Conservation (phyloP, 495 filamentous ascomycete genomes). For the Lophiotrema nucula region DNA sequence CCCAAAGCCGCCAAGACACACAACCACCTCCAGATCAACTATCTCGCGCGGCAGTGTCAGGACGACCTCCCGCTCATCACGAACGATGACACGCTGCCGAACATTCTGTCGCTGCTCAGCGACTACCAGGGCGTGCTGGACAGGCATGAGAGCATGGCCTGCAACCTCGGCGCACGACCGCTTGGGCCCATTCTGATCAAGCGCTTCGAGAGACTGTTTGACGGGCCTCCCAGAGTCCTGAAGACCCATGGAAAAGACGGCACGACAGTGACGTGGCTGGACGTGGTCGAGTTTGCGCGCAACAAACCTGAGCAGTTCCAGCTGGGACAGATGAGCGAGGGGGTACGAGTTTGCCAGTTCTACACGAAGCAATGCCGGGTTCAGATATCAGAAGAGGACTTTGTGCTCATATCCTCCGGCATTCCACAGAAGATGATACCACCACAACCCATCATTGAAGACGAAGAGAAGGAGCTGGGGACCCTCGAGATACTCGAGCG, state of each 20-base stretch:
- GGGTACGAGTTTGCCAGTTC: conserved; percentile 72
- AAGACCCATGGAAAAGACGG: conserved; percentile 64
- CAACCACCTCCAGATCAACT: conserved; percentile 76
- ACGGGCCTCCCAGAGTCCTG: conserved; percentile 70
- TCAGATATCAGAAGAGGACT: conserved; percentile 86
- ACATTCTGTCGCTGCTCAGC: conserved; percentile 64
- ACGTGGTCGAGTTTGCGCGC: conserved; percentile 80
- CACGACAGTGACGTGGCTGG: conserved; percentile 70
- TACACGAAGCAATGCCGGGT: conserved; percentile 76
- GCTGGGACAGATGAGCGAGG: conserved; percentile 65
- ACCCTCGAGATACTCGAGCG: conserved; percentile 80
- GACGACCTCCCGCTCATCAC: conserved; percentile 63
- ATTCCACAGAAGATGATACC: conserved; percentile 82
- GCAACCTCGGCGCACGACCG: conserved; percentile 79
- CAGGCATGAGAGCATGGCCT: conserved; percentile 80
- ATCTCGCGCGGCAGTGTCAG: conserved; percentile 64
- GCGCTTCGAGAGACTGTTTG: conserved; percentile 81
- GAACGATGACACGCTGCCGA: conserved; percentile 58
- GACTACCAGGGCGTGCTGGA: conserved; percentile 82
- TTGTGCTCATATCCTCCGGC: conserved; percentile 74
- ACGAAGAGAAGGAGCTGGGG: conserved; percentile 80
- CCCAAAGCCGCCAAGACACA: conserved; percentile 51
- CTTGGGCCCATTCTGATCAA: conserved; percentile 79
- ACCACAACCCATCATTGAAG: conserved; percentile 77
- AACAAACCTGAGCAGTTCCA: conserved; percentile 77